A percentile compares a stretch with the other conserved stretches of the same genome.
Evolutionary conservation across 169 alveolate species (phyloP).

Genomic region (Toxoplasma gondii): DNA sequence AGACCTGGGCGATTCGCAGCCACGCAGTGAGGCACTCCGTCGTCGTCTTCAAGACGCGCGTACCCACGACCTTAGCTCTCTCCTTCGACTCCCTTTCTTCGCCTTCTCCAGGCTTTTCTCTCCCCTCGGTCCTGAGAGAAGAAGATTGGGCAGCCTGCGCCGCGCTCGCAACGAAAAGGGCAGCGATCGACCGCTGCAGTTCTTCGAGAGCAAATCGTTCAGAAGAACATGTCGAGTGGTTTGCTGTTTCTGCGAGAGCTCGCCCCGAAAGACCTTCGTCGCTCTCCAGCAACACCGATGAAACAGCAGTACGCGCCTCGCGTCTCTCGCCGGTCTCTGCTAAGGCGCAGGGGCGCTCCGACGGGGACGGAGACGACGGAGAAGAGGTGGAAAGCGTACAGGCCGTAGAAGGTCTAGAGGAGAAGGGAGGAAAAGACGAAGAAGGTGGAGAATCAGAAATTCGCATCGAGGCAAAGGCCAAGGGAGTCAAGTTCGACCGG

Average conservation of each 20-base stretch:
- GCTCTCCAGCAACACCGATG: too few relatives aligned
- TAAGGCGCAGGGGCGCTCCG: too few relatives aligned
- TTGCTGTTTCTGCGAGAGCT: too few relatives aligned
- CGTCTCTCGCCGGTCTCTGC: too few relatives aligned
- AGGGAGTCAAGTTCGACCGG: not conserved
- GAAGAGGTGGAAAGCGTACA: too few relatives aligned
- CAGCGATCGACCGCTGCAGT: not conserved
- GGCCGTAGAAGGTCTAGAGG: not conserved
- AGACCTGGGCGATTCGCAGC: not conserved
- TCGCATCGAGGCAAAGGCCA: not conserved
- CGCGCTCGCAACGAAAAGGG: not conserved
- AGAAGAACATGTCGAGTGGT: too few relatives aligned
- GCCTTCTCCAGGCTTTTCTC: not conserved
- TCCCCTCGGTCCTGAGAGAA: not conserved
- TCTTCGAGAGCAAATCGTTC: not conserved
- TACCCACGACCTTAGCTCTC: not conserved
- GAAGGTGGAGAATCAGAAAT: not conserved
- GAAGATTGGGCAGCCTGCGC: not conserved
- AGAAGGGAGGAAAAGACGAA: not conserved
- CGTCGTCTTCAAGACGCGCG: not conserved
- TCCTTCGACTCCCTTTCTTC: not conserved
- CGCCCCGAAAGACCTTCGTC: too few relatives aligned
- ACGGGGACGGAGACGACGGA: too few relatives aligned
- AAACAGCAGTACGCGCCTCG: too few relatives aligned
- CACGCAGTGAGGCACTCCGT: not conserved